Percentiles rank a stretch among this genome's conserved stretches.
These are phyloP conservation scores for Diaporthe ilicicola DNA, from an alignment of 2,329 filamentous ascomycete species.

Conservation along the genomic window DNA sequence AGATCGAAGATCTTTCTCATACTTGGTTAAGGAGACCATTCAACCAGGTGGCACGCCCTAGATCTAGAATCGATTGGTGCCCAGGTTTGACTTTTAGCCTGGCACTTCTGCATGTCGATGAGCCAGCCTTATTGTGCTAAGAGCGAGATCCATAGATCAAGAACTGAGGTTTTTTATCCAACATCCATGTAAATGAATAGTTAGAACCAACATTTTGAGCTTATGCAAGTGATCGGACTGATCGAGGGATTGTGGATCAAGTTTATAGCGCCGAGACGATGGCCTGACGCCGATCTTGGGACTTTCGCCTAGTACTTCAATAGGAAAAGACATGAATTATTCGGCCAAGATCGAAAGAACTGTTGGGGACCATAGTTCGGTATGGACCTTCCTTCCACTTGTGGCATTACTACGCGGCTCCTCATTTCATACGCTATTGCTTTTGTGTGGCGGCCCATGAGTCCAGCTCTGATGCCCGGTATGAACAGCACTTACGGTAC, in stretches of 20 bases:
- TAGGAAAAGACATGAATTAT: not conserved
- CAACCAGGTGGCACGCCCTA: not conserved
- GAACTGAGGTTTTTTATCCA: not conserved
- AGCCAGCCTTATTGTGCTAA: not conserved
- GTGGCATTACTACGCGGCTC: too few species aligned
- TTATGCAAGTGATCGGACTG: not conserved
- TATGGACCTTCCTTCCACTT: not conserved
- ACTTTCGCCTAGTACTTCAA: not conserved
- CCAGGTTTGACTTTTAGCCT: not conserved
- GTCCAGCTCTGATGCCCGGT: too few species aligned
- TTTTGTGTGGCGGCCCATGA: too few species aligned
- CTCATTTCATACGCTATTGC: too few species aligned
- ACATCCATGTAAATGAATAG: not conserved
- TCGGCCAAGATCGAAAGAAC: not conserved
- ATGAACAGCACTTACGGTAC: too few species aligned
- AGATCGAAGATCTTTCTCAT: not conserved
- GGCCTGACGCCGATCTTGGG: not conserved
- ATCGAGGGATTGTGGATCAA: not conserved
- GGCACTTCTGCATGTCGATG: not conserved
- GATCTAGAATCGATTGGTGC: not conserved
- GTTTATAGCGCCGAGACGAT: not conserved
- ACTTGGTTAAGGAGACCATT: not conserved
- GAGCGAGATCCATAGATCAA: not conserved
- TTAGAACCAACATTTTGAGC: not conserved
- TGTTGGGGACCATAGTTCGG: not conserved